Percentiles rank a stretch among this genome's conserved stretches.
Evolutionary conservation across 805 yeast genomes (phyloP).

Genomic region (Ascoidea rubescens): DNA sequence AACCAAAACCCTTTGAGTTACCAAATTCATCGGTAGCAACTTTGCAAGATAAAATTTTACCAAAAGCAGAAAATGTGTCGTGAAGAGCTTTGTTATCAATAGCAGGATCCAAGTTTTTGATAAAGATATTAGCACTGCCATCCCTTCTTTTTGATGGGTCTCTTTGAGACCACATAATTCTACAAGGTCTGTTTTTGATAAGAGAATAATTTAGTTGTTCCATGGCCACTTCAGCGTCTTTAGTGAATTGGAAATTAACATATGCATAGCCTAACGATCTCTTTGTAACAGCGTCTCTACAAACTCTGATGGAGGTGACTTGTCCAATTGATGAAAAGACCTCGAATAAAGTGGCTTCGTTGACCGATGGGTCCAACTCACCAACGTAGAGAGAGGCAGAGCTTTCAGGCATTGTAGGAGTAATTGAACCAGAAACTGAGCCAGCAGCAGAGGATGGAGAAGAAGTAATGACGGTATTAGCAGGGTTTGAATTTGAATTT

Average conservation of each 20-base stretch:
- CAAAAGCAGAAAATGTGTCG: slow-evolving; percentile 95
- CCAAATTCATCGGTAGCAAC: slow-evolving; percentile 92
- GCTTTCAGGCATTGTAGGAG: slow-evolving; percentile 34
- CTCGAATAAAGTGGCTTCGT: slow-evolving; percentile 91
- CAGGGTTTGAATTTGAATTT: background rate
- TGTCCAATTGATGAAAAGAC: slow-evolving; percentile 89
- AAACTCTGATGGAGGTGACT: slow-evolving; percentile 93
- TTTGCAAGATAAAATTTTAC: slow-evolving; percentile 91
- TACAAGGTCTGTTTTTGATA: slow-evolving; percentile 92
- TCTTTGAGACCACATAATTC: slow-evolving; percentile 99
- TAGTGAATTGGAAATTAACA: slow-evolving; percentile 83
- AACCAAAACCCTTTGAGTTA: slow-evolving; percentile 89
- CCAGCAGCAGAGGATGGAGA: background rate
- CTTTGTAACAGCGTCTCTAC: slow-evolving; percentile 96
- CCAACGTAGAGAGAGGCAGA: slow-evolving; percentile 93
- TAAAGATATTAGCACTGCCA: slow-evolving; percentile 94
- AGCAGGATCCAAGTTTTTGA: slow-evolving; percentile 96
- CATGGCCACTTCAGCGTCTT: slow-evolving; percentile 87
- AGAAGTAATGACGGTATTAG: background rate
- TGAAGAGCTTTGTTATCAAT: slow-evolving; percentile 98
- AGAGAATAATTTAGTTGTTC: slow-evolving; percentile 90
- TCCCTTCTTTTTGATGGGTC: slow-evolving; percentile 91
- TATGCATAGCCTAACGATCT: slow-evolving; percentile 97
- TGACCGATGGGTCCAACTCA: slow-evolving; percentile 83
- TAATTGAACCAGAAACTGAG: slow-evolving; percentile 16